A percentile compares a stretch with the other conserved stretches of the same genome.
These are phyloP conservation scores for Mycena olivaceomarginata DNA, from an alignment of 768 basidiomycete species.

Conservation along the genomic window DNA sequence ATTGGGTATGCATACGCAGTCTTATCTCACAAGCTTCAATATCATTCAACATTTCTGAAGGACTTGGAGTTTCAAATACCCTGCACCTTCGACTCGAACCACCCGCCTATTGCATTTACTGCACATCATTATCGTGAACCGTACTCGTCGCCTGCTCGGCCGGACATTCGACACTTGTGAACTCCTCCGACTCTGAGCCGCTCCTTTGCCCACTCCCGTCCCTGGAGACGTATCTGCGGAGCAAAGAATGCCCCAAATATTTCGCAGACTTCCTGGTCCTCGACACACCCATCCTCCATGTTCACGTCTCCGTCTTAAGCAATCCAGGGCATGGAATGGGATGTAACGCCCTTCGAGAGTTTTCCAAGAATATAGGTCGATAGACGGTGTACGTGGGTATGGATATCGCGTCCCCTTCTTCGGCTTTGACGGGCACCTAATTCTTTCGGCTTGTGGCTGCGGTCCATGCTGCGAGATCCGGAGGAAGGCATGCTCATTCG, in stretches of 20 bases:
- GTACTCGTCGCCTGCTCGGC: neutral
- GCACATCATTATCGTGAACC: neutral
- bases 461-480: too few relatives aligned
- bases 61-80: neutral
- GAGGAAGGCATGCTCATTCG: too few relatives aligned
- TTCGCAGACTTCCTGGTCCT: neutral
- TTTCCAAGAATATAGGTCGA: neutral
- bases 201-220: neutral
- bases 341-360: neutral
- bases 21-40: too few relatives aligned
- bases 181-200: neutral
- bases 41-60: too few relatives aligned
- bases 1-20: neutral
- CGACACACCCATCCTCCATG: neutral
- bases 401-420: neutral
- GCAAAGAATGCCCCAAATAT: neutral
- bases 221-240: neutral
- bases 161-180: neutral
- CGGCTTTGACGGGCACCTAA: too few relatives aligned
- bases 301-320: slow-evolving; percentile 26
- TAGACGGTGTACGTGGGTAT: neutral
- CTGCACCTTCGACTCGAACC: neutral
- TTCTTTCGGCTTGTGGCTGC: too few relatives aligned
- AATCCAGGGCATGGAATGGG: slow-evolving; percentile 24
- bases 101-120: neutral